These are phyloP conservation scores for Scedosporium minutisporum DNA, from an alignment of 2,329 filamentous ascomycete species.

Conservation along the genomic window DNA sequence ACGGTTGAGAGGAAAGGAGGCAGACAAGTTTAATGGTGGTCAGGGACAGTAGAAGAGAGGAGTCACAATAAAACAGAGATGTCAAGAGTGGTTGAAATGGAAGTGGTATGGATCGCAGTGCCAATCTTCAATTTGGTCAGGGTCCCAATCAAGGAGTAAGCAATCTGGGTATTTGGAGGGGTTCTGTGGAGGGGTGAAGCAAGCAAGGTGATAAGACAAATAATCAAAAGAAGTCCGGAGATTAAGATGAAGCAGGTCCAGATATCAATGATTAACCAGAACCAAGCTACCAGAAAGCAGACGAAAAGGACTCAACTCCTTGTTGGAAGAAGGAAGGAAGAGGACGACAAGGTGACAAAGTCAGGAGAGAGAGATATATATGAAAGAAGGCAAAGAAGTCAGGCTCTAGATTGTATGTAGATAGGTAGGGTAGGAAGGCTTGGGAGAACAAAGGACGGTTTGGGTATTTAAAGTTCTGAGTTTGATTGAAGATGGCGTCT, in stretches of 20 bases:
- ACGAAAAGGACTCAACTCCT: background rate
- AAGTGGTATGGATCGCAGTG: background rate
- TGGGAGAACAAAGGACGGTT: too few species aligned
- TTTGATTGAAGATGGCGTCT: background rate
- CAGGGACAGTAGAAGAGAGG: background rate
- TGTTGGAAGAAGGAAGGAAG: slow-evolving; percentile 1
- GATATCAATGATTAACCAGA: background rate
- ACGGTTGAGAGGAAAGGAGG: background rate
- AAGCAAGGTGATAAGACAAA: background rate
- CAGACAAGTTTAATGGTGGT: background rate
- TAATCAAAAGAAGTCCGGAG: background rate
- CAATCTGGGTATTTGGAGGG: background rate
- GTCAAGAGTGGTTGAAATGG: background rate
- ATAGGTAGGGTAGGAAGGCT: background rate
- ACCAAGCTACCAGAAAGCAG: background rate
- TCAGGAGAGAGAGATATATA: slow-evolving; percentile 4
- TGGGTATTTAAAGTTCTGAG: slow-evolving; percentile 1
- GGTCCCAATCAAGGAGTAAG: background rate
- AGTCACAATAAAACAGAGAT: background rate
- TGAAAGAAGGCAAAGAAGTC: slow-evolving; percentile 3
- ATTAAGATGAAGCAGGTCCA: background rate
- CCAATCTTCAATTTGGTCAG: background rate
- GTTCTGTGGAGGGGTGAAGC: background rate
- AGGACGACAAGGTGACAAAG: background rate
- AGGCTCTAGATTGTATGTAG: background rate